Base-by-base conservation (phyloP, 495 filamentous ascomycete species). In the Penicillium cinerascens region DNA sequence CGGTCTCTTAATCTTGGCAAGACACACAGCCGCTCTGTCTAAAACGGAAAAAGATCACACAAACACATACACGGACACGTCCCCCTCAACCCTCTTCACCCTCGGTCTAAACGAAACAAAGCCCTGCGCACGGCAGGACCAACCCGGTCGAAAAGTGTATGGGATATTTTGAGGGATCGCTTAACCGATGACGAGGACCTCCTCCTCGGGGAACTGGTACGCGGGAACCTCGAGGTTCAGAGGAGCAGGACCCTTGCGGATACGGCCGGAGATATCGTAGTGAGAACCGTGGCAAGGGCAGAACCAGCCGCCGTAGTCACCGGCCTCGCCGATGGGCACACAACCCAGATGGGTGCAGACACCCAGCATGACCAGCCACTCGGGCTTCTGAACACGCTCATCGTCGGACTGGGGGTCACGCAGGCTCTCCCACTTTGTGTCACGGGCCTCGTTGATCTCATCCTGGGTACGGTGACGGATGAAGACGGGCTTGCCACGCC, bases 401-500 rank as follows among this genome's bases (percentile, higher is more conserved):
- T 81, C 80, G 63, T 99, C 95, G 58, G 84, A 52, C 72, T 99
- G 84, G 53, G 93, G 95, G 74, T 99, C 93, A 74, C 95, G 84
- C 61, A 99, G 78, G 49, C 77, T 67, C 64, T 87, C 72, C 76
- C 92, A 83, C 61, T 91, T 83, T 64, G 85, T 80, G 49, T 80
- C 73, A 68, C 91, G 85, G 73, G 90, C 90, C 74, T 92, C 88
- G 51, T 86, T 78, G 76, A 95, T 95, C 77, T 95, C 90, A 54
- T 79, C 79, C 61, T 79, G 69, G 58, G 95, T 99, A 59, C 95
- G 90, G 86, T 99, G 95, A 70, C 95, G 92, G 84, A 99, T 91
- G 83, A 99, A 97, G 72, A 99, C 89, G 71, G 95, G 95, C 86
- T 99, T 99, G 68, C 95, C 95, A 78, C 95, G 87, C 95, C 95